Conservation (phyloP, 495 filamentous ascomycete species). For the Penicillium psychrofluorescens region DNA sequence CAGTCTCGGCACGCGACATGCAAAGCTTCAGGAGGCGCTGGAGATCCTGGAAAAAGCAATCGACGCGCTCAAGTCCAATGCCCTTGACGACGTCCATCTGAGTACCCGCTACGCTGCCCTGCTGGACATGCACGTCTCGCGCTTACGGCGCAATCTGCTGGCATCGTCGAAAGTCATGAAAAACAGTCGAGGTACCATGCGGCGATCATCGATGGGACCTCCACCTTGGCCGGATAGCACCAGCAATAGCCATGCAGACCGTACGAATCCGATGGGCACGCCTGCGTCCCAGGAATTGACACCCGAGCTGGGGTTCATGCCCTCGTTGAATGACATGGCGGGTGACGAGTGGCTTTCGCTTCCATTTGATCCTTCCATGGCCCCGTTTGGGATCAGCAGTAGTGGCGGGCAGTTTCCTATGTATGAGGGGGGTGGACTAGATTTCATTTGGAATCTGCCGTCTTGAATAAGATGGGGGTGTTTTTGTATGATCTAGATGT, state of each 20-base stretch:
- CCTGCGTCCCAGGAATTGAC: conserved; percentile 21
- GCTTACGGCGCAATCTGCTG: conserved; percentile 33
- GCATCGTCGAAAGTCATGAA: conserved; percentile 27
- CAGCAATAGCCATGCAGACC: conserved; percentile 3
- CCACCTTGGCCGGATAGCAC: conserved; percentile 16
- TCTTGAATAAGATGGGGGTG: conserved; percentile 11
- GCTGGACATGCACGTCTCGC: conserved; percentile 42
- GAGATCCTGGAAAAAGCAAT: conserved; percentile 43
- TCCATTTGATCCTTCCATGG: conserved; percentile 48
- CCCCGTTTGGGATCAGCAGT: conserved; percentile 40
- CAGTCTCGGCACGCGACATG: conserved; percentile 41
- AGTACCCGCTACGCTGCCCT: conserved; percentile 45
- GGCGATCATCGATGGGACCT: conserved; percentile 25
- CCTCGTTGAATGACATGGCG: conserved; percentile 28
- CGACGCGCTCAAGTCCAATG: conserved; percentile 40
- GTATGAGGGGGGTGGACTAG: conserved; percentile 41
- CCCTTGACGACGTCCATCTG: conserved; percentile 46
- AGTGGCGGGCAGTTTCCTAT: conserved; percentile 37
- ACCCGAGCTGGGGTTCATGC: conserved; percentile 27
- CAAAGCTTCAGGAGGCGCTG: conserved; percentile 40
- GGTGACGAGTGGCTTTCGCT: conserved; percentile 47
- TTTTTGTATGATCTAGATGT: too few relatives aligned
- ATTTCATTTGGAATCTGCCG: conserved; percentile 47
- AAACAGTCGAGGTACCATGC: conserved; percentile 15
- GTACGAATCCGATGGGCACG: conserved; percentile 11